A percentile compares a stretch with the other conserved stretches of the same genome.
phyloP scores from a whole-genome alignment of 2,329 filamentous ascomycete genomes.

The Xylariaceae sp. region DNA sequence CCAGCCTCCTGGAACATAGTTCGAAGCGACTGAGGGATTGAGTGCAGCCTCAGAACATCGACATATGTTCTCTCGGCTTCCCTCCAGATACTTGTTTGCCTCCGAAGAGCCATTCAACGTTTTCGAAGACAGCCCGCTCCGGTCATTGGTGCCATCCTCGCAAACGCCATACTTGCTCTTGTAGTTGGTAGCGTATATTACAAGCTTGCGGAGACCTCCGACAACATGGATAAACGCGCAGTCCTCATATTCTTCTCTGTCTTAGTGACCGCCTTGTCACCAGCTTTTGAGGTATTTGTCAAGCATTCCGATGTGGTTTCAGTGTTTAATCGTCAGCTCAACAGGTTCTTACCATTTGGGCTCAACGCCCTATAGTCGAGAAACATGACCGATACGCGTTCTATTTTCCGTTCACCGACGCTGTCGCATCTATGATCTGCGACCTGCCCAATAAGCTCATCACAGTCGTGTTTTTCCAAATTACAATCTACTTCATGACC shows the following conservation, averaged over 20 bases:
- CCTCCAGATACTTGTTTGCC: neutral
- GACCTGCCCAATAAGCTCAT: conserved; percentile 75
- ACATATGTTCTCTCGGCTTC: no score
- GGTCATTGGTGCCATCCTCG: conserved; percentile 46
- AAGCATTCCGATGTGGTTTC: no score
- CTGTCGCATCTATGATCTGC: conserved; percentile 72
- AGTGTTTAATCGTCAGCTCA: no score
- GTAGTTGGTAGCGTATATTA: conserved; percentile 75
- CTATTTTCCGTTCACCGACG: conserved; percentile 82
- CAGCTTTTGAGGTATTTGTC: conserved; percentile 59
- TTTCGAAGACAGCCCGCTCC: conserved; percentile 5
- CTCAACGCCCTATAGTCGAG: conserved; percentile 83
- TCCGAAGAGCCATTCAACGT: neutral
- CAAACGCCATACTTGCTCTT: conserved; percentile 67
- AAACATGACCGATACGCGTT: conserved; percentile 81
- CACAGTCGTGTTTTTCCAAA: conserved; percentile 70
- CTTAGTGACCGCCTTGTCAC: conserved; percentile 74
- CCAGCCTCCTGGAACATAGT: no score
- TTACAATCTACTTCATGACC: conserved; percentile 79
- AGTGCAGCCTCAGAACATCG: no score
- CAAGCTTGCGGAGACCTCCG: conserved; percentile 57
- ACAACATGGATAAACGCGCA: conserved; percentile 69
- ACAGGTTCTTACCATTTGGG: conserved; percentile 72
- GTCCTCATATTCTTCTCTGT: conserved; percentile 80
- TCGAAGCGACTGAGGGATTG: no score